A percentile compares a stretch with the other conserved stretches of the same genome.
These are phyloP conservation scores for Globisporangium splendens DNA, from an alignment of 352 stramenopile species.

Conservation along the genomic window DNA sequence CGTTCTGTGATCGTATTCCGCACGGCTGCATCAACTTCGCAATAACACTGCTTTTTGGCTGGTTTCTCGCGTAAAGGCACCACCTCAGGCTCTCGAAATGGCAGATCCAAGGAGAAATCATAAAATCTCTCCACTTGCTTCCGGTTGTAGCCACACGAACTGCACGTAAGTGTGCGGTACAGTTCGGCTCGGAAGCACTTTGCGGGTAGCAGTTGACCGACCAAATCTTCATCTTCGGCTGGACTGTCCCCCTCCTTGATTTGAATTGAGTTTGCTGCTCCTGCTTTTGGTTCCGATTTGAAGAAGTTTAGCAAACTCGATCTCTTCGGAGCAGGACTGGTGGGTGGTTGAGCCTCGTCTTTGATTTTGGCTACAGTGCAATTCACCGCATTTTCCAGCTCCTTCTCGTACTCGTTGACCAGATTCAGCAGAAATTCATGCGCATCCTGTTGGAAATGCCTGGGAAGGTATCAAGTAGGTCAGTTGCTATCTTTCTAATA, in stretches of 20 bases:
- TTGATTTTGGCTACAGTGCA: constrained; percentile 14
- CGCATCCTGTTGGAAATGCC: constrained; percentile 82
- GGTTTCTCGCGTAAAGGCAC: constrained; percentile 9
- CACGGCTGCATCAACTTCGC: constrained; percentile 35
- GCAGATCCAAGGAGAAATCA: constrained; percentile 84
- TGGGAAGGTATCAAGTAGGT: constrained; percentile 12
- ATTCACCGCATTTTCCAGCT: constrained; percentile 54
- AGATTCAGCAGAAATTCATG: constrained; percentile 86
- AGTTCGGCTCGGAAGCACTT: constrained; percentile 80
- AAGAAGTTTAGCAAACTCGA: constrained; percentile 68
- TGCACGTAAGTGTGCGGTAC: constrained; percentile 73
- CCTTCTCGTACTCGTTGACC: constrained; percentile 83
- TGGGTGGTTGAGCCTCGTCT: constrained; percentile 17
- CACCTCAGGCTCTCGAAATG: constrained; percentile 23
- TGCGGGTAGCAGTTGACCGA: constrained; percentile 55
- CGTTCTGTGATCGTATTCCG: constrained; percentile 28
- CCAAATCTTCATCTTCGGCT: constrained; percentile 33
- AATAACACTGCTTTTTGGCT: constrained; percentile 55
- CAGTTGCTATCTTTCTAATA: neutral
- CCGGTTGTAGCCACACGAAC: constrained; percentile 70
- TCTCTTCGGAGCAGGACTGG: constrained; percentile 25
- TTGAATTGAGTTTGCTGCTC: constrained; percentile 4
- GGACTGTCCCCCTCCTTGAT: constrained; percentile 16
- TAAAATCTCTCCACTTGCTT: constrained; percentile 82
- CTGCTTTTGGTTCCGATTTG: constrained; percentile 22